Conservation (phyloP, 306 rosid genomes). For the Prunus salicina region DNA sequence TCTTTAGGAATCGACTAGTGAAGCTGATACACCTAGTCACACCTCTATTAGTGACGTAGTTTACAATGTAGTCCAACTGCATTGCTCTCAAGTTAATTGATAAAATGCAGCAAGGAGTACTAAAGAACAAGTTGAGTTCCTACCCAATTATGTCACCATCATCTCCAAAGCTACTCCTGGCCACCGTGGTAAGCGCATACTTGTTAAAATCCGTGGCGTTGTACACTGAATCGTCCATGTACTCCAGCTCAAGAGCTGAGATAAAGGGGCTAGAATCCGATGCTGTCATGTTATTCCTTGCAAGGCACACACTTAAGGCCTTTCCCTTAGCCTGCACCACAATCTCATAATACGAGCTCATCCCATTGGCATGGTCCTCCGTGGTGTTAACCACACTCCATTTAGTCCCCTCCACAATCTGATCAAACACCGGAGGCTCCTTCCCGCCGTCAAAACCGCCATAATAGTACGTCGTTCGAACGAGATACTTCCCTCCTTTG, state of each 20-base stretch:
- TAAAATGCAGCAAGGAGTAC: neutral
- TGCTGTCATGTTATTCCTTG: slow-evolving; percentile 49
- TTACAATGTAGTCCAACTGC: neutral
- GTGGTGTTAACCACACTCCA: slow-evolving; percentile 75
- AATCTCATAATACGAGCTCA: slow-evolving; percentile 72
- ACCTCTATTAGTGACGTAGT: neutral
- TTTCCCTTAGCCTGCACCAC: slow-evolving; percentile 46
- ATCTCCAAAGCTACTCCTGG: slow-evolving; percentile 54
- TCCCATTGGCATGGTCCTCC: slow-evolving; percentile 60
- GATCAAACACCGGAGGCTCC: slow-evolving; percentile 83
- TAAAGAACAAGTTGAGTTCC: neutral
- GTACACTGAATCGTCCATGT: slow-evolving; percentile 56
- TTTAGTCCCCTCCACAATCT: slow-evolving; percentile 74
- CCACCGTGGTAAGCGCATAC: slow-evolving; percentile 62
- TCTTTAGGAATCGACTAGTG: too few relatives aligned
- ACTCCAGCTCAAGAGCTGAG: slow-evolving; percentile 73
- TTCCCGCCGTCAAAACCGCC: slow-evolving; percentile 73
- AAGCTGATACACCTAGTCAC: neutral
- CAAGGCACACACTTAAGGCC: slow-evolving; percentile 68
- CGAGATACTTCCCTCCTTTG: slow-evolving; percentile 53
- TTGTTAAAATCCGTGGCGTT: slow-evolving; percentile 64
- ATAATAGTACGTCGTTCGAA: slow-evolving; percentile 65
- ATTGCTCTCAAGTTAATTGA: too few relatives aligned
- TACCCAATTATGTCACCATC: slow-evolving; percentile 53
- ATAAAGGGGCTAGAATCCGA: slow-evolving; percentile 63